Evolutionary conservation across 176 grass and related monocot genomes (phyloP).

Genomic region (Calamus simplicifolius): DNA sequence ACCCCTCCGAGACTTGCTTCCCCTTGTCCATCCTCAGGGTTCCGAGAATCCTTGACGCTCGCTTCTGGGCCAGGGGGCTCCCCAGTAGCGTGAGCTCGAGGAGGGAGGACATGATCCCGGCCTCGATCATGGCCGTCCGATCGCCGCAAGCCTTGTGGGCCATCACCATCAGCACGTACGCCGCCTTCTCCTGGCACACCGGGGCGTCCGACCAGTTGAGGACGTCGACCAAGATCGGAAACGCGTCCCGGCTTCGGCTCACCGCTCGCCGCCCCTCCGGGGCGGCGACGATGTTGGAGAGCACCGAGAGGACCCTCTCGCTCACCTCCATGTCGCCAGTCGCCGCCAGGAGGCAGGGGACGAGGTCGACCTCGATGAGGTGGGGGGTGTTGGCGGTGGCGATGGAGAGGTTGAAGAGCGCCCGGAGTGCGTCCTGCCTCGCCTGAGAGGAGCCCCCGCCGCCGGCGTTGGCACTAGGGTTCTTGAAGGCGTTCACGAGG

Average conservation of each 20-base stretch:
- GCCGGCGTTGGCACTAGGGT: not conserved
- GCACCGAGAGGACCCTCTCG: conserved; percentile 56
- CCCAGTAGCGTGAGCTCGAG: conserved; percentile 88
- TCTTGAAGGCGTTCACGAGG: conserved; percentile 43
- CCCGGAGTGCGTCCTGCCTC: conserved; percentile 63
- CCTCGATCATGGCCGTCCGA: conserved; percentile 56
- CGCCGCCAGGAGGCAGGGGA: conserved; percentile 30
- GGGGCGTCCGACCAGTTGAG: conserved; percentile 69
- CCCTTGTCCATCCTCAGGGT: conserved; percentile 70
- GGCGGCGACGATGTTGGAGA: conserved; percentile 68
- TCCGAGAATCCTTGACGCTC: conserved; percentile 80
- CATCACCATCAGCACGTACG: conserved; percentile 90
- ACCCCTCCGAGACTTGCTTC: conserved; percentile 36
- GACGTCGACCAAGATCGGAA: conserved; percentile 54
- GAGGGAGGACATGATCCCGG: conserved; percentile 54
- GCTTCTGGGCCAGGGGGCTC: conserved; percentile 76
- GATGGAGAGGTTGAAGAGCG: conserved; percentile 81
- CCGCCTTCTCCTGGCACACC: conserved; percentile 81
- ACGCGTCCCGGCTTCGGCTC: conserved; percentile 39
- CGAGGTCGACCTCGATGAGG: conserved; percentile 57
- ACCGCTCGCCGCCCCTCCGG: conserved; percentile 58
- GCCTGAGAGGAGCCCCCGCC: conserved; percentile 16
- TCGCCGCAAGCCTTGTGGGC: conserved; percentile 61
- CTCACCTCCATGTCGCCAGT: conserved; percentile 31
- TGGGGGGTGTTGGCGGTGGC: conserved; percentile 39